These are phyloP conservation scores for Fusarium equiseti DNA, from an alignment of 2,329 filamentous ascomycete genomes.

Conservation along the genomic window DNA sequence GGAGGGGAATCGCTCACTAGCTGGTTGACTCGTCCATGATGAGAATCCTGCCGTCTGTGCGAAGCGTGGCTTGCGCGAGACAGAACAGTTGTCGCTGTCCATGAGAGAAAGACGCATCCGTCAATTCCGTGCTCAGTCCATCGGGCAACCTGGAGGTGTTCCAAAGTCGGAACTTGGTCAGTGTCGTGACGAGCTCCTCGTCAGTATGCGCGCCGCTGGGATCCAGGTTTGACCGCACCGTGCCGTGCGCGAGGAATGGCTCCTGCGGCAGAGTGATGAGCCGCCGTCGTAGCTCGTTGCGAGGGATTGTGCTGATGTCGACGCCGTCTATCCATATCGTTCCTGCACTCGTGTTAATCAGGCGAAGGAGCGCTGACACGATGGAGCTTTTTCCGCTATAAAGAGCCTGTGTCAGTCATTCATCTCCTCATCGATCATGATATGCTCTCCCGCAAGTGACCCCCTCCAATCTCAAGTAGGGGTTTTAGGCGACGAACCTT, in stretches of 20 bases:
- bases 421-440: constrained; percentile 52
- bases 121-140: constrained; percentile 57
- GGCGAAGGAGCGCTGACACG: constrained; percentile 2
- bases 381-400: constrained; percentile 9
- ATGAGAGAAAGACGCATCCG: constrained; percentile 55
- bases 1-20: constrained; percentile 41
- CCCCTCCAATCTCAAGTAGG: constrained; percentile 7
- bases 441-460: constrained; percentile 59
- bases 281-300: constrained; percentile 3
- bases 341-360: constrained; percentile 1
- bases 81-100: constrained; percentile 63
- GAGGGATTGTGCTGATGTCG: constrained; percentile 1
- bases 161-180: constrained; percentile 11
- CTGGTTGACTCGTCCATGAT: constrained; percentile 59
- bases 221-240: constrained; percentile 7
- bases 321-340: constrained; percentile 4
- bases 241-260: constrained; percentile 1
- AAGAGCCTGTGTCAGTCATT: constrained; percentile 5
- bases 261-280: constrained; percentile 12
- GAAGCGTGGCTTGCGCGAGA: constrained; percentile 60
- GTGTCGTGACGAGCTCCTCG: constrained; percentile 5
- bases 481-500: constrained; percentile 12
- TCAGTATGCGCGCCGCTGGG: constrained; percentile 2
- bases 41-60: constrained; percentile 52
- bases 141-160: constrained; percentile 48